Evolutionary conservation across 768 basidiomycete genomes (phyloP), one percentile per base, ranked within the genome.

Genomic region (Phlebiopsis gigantea): DNA sequence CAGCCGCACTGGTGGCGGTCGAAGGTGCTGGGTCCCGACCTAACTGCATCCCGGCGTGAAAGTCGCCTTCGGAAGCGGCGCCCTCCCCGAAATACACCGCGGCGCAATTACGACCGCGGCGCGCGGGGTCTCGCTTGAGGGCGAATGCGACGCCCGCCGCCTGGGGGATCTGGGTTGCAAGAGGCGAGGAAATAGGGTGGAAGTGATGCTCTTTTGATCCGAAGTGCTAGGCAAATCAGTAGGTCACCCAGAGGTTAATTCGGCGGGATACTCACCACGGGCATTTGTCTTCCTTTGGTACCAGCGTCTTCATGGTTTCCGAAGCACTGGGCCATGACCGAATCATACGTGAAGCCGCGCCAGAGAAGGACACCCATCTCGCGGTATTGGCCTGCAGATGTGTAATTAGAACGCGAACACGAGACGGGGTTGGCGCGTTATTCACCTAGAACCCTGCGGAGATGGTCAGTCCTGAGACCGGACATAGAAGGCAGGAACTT

Each of bases 21-120:
- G 29, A 10, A 4, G 3, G 15, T 41, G 2, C 8, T 21, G 52
- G 14, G 24, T 53, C 2, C 66, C 22, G 34, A 66, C 66, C 68
- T 46, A 91, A 77, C 54, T 89, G 79, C 66, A 94, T 75, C 25
- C 93, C 95, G 0, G 94, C 95, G 66, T 98, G 94, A 68, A 96
- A 96, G 70, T 97, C 94, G 56, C 93, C 93, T 72, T 96, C 94
- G 1, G 90, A 92, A 2, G 93, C 92, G 7, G 93, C 92, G 58
- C 93, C 94, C 72, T 98, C 95, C 22, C 94, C 94, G 61, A 96
- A 95, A 70, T 85, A 97, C 50, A 91, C 92, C 9, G 85, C 88
- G 0, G 94, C 93, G 48, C 93, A 85, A 55, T 85, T 87, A 52
- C 81, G 83, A 46, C 79, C 78, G 28, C 84, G 79, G 31, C 87